Base-by-base conservation (phyloP, 805 yeast species). In the Zygosaccharomyces rouxii region DNA sequence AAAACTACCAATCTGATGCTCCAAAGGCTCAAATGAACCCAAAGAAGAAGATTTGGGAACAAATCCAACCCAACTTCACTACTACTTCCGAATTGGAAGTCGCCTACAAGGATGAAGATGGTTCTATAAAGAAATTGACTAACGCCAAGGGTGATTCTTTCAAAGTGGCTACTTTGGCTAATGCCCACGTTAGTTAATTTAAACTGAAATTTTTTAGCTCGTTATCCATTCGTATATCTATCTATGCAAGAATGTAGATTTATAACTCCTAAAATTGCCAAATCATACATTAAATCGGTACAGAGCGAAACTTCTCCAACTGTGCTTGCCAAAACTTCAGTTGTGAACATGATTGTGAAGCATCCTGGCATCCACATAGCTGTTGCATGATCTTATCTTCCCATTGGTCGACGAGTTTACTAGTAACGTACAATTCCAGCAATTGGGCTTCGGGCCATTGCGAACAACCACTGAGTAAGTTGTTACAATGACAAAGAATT, bases 21-120 rank as follows among this genome's bases (percentile, higher is more conserved):
- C 98, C 99, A 56, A 95, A 89, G 71, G 80, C 87, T 63, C 92
- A 83, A 64, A 76, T 94, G 71, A 92, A 92, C 74, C 98, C 99
- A 61, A 94, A 94, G 84, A 94, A 94, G 86, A 94, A 94, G 79
- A 76, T 90, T 54, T 94, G 96, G 95, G 99, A 94, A 78, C 79
- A 90, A 46, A 75, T 86, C 55, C 99, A 94, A 77, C 98, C 97
- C 45, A 76, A 78, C 52, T 90, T 94, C 77, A 74, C 92, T 49
- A 92, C 98, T 26, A 81, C 75, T 56, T 94, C 81, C 35, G 72
- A 74, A 42, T 76, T 83, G 50, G 86, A 86, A 64, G 96, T 92
- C 38, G 77, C 87, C 53, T 92, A 80, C 77, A 84, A 84, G 62
- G 84, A 76, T 59, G 80, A 76, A 25, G 67, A 62, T 45, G 74